A percentile compares a stretch with the other conserved stretches of the same genome.
Evolutionary conservation across 2,329 filamentous ascomycete species (phyloP).

Genomic region (Didymella pinodella): DNA sequence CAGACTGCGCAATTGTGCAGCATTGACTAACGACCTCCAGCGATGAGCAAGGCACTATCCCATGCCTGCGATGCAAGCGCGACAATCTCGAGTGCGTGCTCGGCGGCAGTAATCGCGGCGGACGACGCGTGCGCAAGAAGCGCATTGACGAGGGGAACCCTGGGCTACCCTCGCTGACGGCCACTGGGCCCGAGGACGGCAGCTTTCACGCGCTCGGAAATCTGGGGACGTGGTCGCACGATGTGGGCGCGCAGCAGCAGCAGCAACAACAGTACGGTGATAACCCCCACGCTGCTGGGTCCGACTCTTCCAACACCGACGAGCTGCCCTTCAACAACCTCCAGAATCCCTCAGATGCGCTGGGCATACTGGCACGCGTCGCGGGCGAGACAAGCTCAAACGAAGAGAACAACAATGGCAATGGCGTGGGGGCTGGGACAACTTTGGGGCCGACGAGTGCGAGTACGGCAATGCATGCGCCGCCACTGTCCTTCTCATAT

Average conservation of each 20-base stretch:
- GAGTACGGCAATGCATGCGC: slow-evolving; percentile 27
- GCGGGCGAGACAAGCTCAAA: slow-evolving; percentile 51
- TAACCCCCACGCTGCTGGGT: slow-evolving; percentile 38
- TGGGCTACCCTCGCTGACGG: slow-evolving; percentile 36
- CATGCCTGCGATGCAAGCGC: slow-evolving; percentile 65
- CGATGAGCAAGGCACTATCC: slow-evolving; percentile 60
- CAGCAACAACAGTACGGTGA: slow-evolving; percentile 23
- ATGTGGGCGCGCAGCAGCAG: slow-evolving; percentile 27
- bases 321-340: slow-evolving; percentile 53
- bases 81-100: slow-evolving; percentile 67
- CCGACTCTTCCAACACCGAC: slow-evolving; percentile 44
- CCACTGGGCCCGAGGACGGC: slow-evolving; percentile 44
- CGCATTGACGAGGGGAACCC: slow-evolving; percentile 27
- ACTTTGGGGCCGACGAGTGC: slow-evolving; percentile 24
- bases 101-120: slow-evolving; percentile 66
- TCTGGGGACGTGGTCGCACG: slow-evolving; percentile 48
- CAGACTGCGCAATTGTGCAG: slow-evolving; percentile 5
- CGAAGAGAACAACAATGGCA: slow-evolving; percentile 30
- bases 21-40: slow-evolving; percentile 27
- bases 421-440: slow-evolving; percentile 1
- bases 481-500: slow-evolving; percentile 54
- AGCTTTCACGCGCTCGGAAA: slow-evolving; percentile 49
- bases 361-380: slow-evolving; percentile 58
- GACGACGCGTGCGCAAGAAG: slow-evolving; percentile 65
- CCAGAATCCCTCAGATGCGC: slow-evolving; percentile 59